phyloP scores from a whole-genome alignment of 129 eudicot genomes.

The Flaveria bidentis region DNA sequence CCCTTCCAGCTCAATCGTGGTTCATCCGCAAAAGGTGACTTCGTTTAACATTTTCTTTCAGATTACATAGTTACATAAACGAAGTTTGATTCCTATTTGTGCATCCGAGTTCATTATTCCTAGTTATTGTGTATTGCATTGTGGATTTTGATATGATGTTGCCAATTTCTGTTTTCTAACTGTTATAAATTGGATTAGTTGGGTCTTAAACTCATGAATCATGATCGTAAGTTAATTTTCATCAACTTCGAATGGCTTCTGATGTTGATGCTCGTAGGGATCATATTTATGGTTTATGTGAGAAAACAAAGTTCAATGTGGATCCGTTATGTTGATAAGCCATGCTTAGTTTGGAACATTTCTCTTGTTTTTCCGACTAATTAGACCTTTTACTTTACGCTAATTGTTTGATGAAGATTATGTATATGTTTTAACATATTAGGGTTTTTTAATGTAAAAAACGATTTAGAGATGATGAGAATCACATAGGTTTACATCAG shows the following conservation, averaged over 20 bases:
- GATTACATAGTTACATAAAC: neutral
- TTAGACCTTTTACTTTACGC: neutral
- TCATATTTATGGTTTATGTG: neutral
- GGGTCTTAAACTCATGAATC: neutral
- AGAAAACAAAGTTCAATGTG: constrained; percentile 3
- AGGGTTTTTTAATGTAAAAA: neutral
- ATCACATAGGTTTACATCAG: constrained; percentile 15
- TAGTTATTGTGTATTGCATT: neutral
- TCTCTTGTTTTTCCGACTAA: neutral
- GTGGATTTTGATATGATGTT: neutral
- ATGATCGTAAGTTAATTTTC: constrained; percentile 5
- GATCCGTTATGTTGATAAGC: neutral
- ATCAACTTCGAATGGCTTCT: neutral
- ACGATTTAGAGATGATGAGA: neutral
- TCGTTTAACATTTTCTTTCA: neutral
- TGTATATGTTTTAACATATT: neutral
- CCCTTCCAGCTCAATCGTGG: neutral
- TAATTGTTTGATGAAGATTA: constrained; percentile 4
- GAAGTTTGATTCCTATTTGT: neutral
- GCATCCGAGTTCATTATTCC: neutral
- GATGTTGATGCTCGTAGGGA: neutral
- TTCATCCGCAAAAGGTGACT: constrained; percentile 19
- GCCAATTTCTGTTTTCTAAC: neutral
- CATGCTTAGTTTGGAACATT: neutral
- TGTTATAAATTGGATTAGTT: neutral